phyloP scores from a whole-genome alignment of 345 rosid genomes.

The Trapa bicornis region DNA sequence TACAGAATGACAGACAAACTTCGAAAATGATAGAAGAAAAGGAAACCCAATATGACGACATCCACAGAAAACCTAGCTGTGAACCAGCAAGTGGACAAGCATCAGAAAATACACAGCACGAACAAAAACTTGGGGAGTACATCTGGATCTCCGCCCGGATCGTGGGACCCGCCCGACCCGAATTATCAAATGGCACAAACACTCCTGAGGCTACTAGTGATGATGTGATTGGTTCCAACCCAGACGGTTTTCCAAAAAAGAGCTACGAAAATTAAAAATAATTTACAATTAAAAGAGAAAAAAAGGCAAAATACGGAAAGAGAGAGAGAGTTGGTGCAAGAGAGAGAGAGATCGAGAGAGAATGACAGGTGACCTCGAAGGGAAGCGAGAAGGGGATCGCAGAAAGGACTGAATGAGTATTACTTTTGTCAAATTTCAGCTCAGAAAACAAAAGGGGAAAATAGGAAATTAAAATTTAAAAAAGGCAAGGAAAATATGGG shows the following conservation, averaged over 20 bases:
- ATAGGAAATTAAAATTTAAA: background rate
- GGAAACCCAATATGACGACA: background rate
- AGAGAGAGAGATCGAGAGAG: too few relatives aligned
- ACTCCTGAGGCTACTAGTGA: too few relatives aligned
- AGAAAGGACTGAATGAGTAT: too few relatives aligned
- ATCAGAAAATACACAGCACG: background rate
- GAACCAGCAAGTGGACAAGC: background rate
- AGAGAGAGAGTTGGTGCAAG: too few relatives aligned
- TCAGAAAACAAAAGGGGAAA: too few relatives aligned
- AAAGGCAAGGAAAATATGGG: background rate
- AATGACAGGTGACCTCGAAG: too few relatives aligned
- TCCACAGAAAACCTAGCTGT: background rate
- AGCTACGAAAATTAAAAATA: too few relatives aligned
- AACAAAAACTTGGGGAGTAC: background rate
- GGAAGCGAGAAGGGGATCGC: too few relatives aligned
- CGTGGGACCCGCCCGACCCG: conserved; percentile 1
- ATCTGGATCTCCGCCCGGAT: background rate
- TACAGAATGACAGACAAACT: too few relatives aligned
- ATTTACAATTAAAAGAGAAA: background rate
- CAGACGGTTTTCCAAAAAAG: background rate
- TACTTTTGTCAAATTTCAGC: too few relatives aligned
- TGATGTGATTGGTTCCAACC: too few relatives aligned
- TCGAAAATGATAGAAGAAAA: background rate
- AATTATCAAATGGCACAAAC: background rate
- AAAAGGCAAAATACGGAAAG: background rate